Evolutionary conservation across 768 basidiomycete genomes (phyloP), one percentile per base, ranked within the genome.

Genomic region (Boletellus emodensis): DNA sequence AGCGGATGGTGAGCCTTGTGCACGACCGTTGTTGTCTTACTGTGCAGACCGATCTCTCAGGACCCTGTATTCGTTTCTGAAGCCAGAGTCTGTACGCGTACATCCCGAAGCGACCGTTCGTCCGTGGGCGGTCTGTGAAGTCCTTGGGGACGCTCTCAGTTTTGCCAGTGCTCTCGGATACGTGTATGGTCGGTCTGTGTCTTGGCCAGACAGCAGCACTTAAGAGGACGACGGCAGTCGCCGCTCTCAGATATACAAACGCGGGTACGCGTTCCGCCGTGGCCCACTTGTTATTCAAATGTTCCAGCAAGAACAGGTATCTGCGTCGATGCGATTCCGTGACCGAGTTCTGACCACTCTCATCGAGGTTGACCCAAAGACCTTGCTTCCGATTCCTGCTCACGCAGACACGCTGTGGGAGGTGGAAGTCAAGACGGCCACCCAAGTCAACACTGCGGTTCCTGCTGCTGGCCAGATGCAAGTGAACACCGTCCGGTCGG

Each of bases 51-150:
- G 5, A 43, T 46, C 49, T 34, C 40, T 28, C 42, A 90, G 87
- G 89, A 73, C 83, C 9, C 66, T 93, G 14, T 89, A 84, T 64
- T 87, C 89, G 20, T 88, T 86, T 63, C 72, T 90, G 49, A 90
- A 89, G 63, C 89, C 90, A 44, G 90, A 92, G 65, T 84, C 85
- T n/a, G 82, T 82, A 11, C 80, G 89, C 40, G 83, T 85, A 14
- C 85, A 91, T 58, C 89, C 90, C 10, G 88, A 91, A 63, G 88
- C 89, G 1, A 93, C 90, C 3, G 90, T 93, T 41, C 78, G 90
- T 43, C 87, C 90, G 10, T 91, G 90, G 84, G 84, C 87, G 13
- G 85, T 81, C 30, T 85, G 83, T 53, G 80, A 88, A 60, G 84
- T 92, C 18, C 74, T 81, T 22, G 90, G 90, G 1, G 87, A 93